Base-by-base conservation (phyloP, 805 yeast species). In the Metschnikowia vanudenii region DNA sequence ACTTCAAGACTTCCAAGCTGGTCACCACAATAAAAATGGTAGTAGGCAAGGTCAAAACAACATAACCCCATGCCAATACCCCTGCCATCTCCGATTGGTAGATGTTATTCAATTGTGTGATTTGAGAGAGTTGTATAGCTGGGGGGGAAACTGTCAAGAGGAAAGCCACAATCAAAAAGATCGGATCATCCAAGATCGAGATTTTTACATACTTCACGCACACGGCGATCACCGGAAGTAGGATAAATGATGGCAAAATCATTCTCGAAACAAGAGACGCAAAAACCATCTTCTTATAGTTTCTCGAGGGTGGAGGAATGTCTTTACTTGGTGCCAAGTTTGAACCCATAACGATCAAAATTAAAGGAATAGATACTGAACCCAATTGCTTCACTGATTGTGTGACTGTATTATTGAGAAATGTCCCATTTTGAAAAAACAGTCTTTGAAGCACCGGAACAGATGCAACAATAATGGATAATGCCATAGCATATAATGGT, bases 11-110 rank as follows among this genome's bases (percentile, higher is more conserved):
- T 55, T 77, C 75, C 57, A 86, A 76, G 36, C 88, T 80, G 7
- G 81, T 74, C 19, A 84, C 85, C 24, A 86, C 92, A 45, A 84
- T 82, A 35, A 78, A 65, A 29, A 86, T 86, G 24, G 92, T 84
- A 3, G 86, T 82, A 0, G 95, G 95, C 45, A 86, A 70, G 13
- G 91, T 84, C 53, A 86, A 65, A 2, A 86, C 75, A 14, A 80
- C 92, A 55, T 86, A 86, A 4, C 94, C 92, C 86, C 91, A 86
- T 53, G 86, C 86, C 52, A 86, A 68, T 14, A 86, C 85, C 24
- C 88, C 88, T 0, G 88, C 84, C 92, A 86, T 86, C 63, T 86
- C 95, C 58, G 79, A 82, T 60, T 86, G 91, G 63, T 79, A 86
- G 38, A 85, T 72, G 54, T 81, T 84, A 61, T 86, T 86, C 56